phyloP scores from a whole-genome alignment of 371 early-diverging fungal genomes.

The Sporodiniella umbellata region DNA sequence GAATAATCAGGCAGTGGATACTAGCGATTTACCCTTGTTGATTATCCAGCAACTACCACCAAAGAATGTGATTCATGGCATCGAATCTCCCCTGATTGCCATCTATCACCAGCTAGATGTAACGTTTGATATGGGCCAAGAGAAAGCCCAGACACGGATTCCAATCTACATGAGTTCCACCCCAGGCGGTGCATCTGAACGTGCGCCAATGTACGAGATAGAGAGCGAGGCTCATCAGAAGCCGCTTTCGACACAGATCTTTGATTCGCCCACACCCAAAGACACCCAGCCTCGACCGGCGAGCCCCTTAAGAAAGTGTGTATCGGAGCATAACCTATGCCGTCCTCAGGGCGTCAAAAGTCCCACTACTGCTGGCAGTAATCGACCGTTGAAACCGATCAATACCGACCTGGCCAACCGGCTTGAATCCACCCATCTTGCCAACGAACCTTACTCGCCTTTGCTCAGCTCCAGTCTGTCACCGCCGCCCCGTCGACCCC shows the following conservation, averaged over 20 bases:
- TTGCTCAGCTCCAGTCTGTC: neutral
- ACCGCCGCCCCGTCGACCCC: slow-evolving; percentile 11
- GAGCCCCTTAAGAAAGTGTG: slow-evolving; percentile 1
- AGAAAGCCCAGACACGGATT: slow-evolving; percentile 13
- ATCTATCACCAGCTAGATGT: slow-evolving; percentile 18
- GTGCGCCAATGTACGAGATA: slow-evolving; percentile 5
- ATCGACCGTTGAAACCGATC: neutral
- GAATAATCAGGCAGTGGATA: neutral
- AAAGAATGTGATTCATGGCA: neutral
- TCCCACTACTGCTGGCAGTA: slow-evolving; percentile 3
- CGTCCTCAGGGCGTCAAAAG: neutral
- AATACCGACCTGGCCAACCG: slow-evolving; percentile 9
- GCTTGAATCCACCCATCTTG: neutral
- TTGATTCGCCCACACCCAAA: neutral
- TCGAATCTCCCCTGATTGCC: slow-evolving; percentile 12
- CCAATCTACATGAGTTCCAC: slow-evolving; percentile 15
- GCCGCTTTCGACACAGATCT: slow-evolving; percentile 1
- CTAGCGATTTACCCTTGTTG: neutral
- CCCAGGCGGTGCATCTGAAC: neutral
- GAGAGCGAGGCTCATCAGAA: slow-evolving; percentile 6
- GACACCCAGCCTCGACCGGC: neutral
- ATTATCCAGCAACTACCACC: neutral
- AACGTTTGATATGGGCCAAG: slow-evolving; percentile 16
- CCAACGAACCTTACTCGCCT: neutral
- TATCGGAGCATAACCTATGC: slow-evolving; percentile 9